phyloP scores from a whole-genome alignment of 768 basidiomycete genomes.

The Russula lepida region DNA sequence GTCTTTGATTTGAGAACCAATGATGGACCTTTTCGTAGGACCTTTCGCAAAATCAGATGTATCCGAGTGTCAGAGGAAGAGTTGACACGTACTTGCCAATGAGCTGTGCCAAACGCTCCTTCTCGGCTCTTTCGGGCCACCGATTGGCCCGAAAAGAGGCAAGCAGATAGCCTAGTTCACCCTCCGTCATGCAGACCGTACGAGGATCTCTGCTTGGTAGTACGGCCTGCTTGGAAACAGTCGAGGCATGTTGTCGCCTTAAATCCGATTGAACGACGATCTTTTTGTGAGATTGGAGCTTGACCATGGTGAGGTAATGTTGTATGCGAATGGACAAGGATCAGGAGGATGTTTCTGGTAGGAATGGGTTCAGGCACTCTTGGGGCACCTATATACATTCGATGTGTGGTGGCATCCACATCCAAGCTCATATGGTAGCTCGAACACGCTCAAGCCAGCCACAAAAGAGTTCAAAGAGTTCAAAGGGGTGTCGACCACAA shows the following conservation, averaged over 20 bases:
- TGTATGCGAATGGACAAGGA: neutral
- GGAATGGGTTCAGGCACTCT: neutral
- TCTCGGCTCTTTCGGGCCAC: conserved; percentile 15
- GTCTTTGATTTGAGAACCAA: conserved; percentile 19
- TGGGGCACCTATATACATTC: conserved; percentile 11
- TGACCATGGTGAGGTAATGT: conserved; percentile 7
- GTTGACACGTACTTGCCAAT: conserved; percentile 13
- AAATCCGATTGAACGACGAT: conserved; percentile 3
- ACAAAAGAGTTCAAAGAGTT: conserved; percentile 8
- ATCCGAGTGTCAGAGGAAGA: neutral
- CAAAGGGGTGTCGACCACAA: conserved; percentile 10
- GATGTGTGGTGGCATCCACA: conserved; percentile 16
- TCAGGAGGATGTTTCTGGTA: neutral
- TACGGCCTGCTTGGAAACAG: neutral
- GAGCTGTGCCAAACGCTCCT: conserved; percentile 11
- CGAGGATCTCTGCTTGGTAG: conserved; percentile 12
- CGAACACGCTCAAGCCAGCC: conserved; percentile 15
- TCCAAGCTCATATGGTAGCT: conserved; percentile 11
- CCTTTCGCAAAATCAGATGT: conserved; percentile 2
- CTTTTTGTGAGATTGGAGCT: conserved; percentile 14
- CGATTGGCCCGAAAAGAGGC: conserved; percentile 12
- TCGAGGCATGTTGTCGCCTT: neutral
- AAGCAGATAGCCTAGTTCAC: conserved; percentile 2
- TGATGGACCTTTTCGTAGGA: conserved; percentile 14
- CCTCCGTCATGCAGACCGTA: conserved; percentile 13